These are phyloP conservation scores for Diaporthe vexans DNA, from an alignment of 2,329 filamentous ascomycete genomes.

Conservation along the genomic window DNA sequence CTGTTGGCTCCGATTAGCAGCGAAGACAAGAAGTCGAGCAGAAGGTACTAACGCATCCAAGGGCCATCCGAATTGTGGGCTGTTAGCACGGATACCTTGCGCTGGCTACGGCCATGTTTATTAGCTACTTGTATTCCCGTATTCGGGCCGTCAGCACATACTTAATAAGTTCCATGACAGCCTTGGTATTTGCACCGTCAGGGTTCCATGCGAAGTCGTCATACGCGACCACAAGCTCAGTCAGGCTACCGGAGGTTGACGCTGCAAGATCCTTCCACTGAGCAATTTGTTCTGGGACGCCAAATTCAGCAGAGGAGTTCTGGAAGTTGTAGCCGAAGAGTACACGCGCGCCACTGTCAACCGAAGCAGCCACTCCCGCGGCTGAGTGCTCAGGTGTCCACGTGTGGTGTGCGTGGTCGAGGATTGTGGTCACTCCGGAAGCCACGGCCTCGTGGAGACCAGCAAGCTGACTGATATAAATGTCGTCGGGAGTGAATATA, in stretches of 20 bases:
- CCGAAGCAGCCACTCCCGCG: neutral
- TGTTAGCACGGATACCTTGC: neutral
- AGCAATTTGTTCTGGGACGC: neutral
- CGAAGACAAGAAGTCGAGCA: neutral
- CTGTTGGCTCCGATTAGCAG: neutral
- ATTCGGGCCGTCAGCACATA: neutral
- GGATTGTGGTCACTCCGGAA: conserved; percentile 64
- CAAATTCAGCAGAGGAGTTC: neutral
- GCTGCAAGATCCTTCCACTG: neutral
- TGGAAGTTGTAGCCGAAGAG: conserved; percentile 7
- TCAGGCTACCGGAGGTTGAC: neutral
- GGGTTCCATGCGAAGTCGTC: neutral
- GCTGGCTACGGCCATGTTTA: neutral
- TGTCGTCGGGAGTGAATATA: conserved; percentile 57
- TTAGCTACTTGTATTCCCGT: too few relatives aligned
- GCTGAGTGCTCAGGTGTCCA: conserved; percentile 50
- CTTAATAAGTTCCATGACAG: neutral
- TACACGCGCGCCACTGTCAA: neutral
- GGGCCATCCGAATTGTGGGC: neutral
- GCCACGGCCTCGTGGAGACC: conserved; percentile 65
- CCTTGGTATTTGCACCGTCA: neutral
- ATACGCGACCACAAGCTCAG: conserved; percentile 9
- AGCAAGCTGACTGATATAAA: conserved; percentile 61
- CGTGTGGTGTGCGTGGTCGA: conserved; percentile 67
- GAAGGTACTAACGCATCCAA: neutral